Base-by-base conservation (phyloP, 441 rosid genomes). In the Arabidopsis lyrata region DNA sequence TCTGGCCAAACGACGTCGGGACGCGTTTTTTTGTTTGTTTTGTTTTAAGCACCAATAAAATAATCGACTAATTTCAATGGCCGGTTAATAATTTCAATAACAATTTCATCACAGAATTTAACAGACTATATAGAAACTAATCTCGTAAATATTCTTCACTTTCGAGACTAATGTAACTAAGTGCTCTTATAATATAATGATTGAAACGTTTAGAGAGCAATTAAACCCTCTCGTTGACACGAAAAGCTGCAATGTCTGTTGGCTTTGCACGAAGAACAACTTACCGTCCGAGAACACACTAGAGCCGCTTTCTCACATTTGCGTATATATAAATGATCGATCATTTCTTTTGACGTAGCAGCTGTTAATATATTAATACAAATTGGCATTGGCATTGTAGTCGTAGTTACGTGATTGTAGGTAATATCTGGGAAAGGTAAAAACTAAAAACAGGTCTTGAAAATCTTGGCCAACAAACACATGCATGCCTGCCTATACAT, bases 201-300 rank as follows among this genome's bases (percentile, higher is more conserved):
- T 13, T 22, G 49, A 34, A 55, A 57, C 15, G 5, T 15, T 4
- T 4, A 2, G 15, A 24, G 35, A 27, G 45, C 29, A 24, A 20
- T 22, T 5, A 53, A 68, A 49, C 38, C 76, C 54, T 70, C 65
- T 65, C 29, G 70, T 41, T 22, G 24, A 39, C 76, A 65, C 61
- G 63, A 77, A 71, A 52, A 77, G 76, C 68, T 77, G 63, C 32
- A 57, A 50, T 77, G 80, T 52, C 80, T 32, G 11, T 52, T 77
- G 80, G 77, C 8, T 55, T 32, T 35, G 45, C 32, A 77, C 57
- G 58, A 77, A 65, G 68, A 71, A 59, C 80, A 77, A 71, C 35
- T 41, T 72, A 72, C 16, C 73, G 61, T 76, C 60, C 48, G 32
- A 70, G 13, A 11, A 70, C 54, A 56, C 55, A 48, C 3, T 20